Percentiles rank a stretch among this genome's conserved stretches.
Evolutionary conservation across 2,329 filamentous ascomycete genomes (phyloP).

Genomic region (Pezicula neosporulosa): DNA sequence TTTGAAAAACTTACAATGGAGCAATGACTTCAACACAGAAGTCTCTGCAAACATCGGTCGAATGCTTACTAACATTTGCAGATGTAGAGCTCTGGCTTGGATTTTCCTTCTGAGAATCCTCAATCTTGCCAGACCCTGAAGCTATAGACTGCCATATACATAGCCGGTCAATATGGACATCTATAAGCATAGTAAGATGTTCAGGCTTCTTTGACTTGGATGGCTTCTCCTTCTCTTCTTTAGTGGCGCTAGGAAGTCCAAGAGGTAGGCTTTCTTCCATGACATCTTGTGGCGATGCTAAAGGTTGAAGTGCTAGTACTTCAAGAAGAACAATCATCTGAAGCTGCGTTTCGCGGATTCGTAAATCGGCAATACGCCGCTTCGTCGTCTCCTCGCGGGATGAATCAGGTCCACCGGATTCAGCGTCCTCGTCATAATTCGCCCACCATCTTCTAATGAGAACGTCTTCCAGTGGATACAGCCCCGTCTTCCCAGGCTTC

Average conservation of each 20-base stretch:
- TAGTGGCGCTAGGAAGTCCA: slow-evolving; percentile 22
- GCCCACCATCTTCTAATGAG: slow-evolving; percentile 70
- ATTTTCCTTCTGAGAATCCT: slow-evolving; percentile 33
- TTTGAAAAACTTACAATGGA: slow-evolving; percentile 58
- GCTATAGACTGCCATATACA: slow-evolving; percentile 83
- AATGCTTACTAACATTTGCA: slow-evolving; percentile 15
- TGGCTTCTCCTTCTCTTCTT: slow-evolving; percentile 17
- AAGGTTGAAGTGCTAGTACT: slow-evolving; percentile 65
- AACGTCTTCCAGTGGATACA: slow-evolving; percentile 65
- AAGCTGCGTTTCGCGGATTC: slow-evolving; percentile 73
- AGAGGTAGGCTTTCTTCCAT: slow-evolving; percentile 24
- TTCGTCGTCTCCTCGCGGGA: slow-evolving; percentile 50
- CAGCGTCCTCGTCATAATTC: slow-evolving; percentile 51
- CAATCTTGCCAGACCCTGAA: slow-evolving; percentile 48
- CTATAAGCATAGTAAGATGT: slow-evolving; percentile 62
- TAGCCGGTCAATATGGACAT: slow-evolving; percentile 72
- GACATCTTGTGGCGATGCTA: slow-evolving; percentile 34
- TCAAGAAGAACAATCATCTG: slow-evolving; percentile 80
- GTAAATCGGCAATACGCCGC: slow-evolving; percentile 60
- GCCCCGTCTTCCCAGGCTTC: slow-evolving; percentile 63
- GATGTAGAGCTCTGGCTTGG: slow-evolving; percentile 9
- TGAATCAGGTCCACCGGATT: slow-evolving; percentile 36
- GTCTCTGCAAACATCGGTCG: slow-evolving; percentile 61
- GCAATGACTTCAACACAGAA: slow-evolving; percentile 80
- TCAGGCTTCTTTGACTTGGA: slow-evolving; percentile 37